A percentile compares a stretch with the other conserved stretches of the same genome.
These are phyloP conservation scores for Mucor plumbeus DNA, from an alignment of 371 early-diverging fungal species.

Conservation along the genomic window DNA sequence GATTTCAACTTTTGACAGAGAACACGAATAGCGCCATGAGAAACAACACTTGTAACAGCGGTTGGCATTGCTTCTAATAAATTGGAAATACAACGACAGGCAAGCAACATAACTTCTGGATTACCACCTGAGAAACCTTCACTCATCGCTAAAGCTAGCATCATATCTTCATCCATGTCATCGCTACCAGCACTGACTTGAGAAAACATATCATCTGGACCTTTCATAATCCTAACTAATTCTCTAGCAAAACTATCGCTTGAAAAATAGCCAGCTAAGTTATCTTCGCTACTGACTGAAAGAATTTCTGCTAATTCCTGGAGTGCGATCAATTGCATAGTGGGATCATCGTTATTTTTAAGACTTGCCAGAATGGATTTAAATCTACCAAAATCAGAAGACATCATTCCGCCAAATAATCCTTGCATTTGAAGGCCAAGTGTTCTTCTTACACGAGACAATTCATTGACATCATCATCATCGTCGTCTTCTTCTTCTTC, in stretches of 20 bases:
- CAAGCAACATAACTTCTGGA: slow-evolving; percentile 82
- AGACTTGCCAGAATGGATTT: slow-evolving; percentile 59
- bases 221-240: slow-evolving; percentile 61
- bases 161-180: slow-evolving; percentile 52
- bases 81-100: slow-evolving; percentile 88
- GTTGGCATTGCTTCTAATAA: slow-evolving; percentile 88
- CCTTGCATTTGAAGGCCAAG: slow-evolving; percentile 55
- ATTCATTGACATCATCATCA: slow-evolving; percentile 44
- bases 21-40: slow-evolving; percentile 73
- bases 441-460: slow-evolving; percentile 43
- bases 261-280: slow-evolving; percentile 60
- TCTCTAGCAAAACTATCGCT: slow-evolving; percentile 62
- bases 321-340: slow-evolving; percentile 68
- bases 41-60: slow-evolving; percentile 65
- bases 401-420: slow-evolving; percentile 51
- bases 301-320: slow-evolving; percentile 73
- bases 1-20: slow-evolving; percentile 79
- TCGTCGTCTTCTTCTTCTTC: slow-evolving; percentile 34
- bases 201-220: slow-evolving; percentile 36
- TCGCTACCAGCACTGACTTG: slow-evolving; percentile 3
- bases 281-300: slow-evolving; percentile 75
- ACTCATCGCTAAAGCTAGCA: slow-evolving; percentile 52
- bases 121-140: slow-evolving; percentile 55
- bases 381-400: slow-evolving; percentile 49
- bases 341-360: slow-evolving; percentile 58